Conservation (phyloP, 1,284 basidiomycete species). For the Cryptococcus depauperatus region DNA sequence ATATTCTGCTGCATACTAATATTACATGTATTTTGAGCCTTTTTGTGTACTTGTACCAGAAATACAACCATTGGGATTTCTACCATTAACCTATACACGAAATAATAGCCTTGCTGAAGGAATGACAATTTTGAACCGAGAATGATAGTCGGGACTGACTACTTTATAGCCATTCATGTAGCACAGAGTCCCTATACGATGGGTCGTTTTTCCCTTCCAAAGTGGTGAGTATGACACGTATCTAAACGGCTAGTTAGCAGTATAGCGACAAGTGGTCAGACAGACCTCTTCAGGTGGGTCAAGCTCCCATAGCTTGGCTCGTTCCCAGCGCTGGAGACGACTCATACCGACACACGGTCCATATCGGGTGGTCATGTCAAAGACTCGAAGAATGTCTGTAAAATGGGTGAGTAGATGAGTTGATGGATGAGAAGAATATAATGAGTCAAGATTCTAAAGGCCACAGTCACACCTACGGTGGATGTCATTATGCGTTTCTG, state of each 20-base stretch:
- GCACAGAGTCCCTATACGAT: conserved; percentile 51
- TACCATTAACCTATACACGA: no score
- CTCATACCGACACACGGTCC: conserved; percentile 79
- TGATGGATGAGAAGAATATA: conserved; percentile 2
- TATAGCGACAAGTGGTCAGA: not conserved
- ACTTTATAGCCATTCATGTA: conserved; percentile 43
- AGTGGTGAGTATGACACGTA: conserved; percentile 63
- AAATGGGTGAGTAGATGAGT: not conserved
- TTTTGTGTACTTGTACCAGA: no score
- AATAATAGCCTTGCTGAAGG: no score
- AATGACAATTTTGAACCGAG: no score
- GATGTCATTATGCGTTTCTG: conserved; percentile 36
- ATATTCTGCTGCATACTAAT: no score
- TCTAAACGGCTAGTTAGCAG: conserved; percentile 47
- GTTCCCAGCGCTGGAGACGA: conserved; percentile 78
- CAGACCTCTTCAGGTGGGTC: conserved; percentile 71
- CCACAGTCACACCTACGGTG: conserved; percentile 35
- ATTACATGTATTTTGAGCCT: no score
- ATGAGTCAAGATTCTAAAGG: not conserved
- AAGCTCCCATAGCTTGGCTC: conserved; percentile 70
- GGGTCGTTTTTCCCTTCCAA: conserved; percentile 50
- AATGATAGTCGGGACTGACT: no score
- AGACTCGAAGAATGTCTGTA: conserved; percentile 66
- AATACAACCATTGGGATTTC: no score
- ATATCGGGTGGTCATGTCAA: conserved; percentile 73